A percentile compares a stretch with the other conserved stretches of the same genome.
These are phyloP conservation scores for Mycena vulgaris DNA, from an alignment of 768 basidiomycete species.

Conservation along the genomic window DNA sequence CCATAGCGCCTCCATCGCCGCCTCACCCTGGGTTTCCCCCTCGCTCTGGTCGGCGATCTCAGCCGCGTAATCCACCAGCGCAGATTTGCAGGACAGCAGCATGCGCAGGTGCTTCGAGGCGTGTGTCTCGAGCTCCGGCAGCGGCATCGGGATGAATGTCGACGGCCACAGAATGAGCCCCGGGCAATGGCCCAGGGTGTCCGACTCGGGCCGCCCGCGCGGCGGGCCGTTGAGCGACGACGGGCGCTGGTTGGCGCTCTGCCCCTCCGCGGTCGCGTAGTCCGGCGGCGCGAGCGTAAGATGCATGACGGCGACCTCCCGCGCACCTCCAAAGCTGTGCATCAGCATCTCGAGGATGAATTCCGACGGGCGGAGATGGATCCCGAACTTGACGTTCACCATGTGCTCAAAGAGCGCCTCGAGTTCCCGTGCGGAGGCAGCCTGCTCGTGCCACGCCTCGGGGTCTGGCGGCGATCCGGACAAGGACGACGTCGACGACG, in stretches of 20 bases:
- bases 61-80: constrained; percentile 56
- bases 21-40: constrained; percentile 41
- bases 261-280: constrained; percentile 5
- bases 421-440: constrained; percentile 58
- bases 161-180: constrained; percentile 63
- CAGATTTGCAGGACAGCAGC: constrained; percentile 59
- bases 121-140: constrained; percentile 64
- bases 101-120: constrained; percentile 62
- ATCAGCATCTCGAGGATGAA: constrained; percentile 63
- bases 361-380: constrained; percentile 68
- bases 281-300: constrained; percentile 71
- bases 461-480: constrained; percentile 7
- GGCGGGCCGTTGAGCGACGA: not conserved
- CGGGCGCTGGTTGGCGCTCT: not conserved
- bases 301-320: constrained; percentile 64
- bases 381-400: constrained; percentile 65
- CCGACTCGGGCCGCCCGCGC: constrained; percentile 6
- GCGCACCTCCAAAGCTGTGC: constrained; percentile 63
- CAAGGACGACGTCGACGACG: constrained; percentile 13
- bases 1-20: constrained; percentile 51
- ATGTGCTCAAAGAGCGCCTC: constrained; percentile 75
- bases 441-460: constrained; percentile 59
- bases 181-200: constrained; percentile 55
- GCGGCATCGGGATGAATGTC: constrained; percentile 58
- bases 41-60: constrained; percentile 46